Conservation (phyloP, 331 rosid species). For the Telfairia occidentalis region DNA sequence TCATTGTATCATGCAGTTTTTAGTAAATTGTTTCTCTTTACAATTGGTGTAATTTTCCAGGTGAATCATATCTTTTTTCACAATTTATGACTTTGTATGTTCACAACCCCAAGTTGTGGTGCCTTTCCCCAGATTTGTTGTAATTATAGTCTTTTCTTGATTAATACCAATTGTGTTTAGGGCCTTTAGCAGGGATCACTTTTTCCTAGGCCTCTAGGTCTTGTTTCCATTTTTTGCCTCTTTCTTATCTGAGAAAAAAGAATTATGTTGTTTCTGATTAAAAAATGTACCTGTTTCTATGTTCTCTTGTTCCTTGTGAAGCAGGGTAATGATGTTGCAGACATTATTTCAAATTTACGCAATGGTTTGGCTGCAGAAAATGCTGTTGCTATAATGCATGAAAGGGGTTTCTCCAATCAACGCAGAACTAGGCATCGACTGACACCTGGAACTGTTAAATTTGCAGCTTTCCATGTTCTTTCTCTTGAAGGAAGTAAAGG, state of each 20-base stretch:
- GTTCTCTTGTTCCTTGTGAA: slow-evolving; percentile 14
- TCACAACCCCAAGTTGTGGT: neutral
- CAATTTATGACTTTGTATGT: neutral
- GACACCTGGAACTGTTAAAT: slow-evolving; percentile 81
- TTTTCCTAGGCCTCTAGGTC: neutral
- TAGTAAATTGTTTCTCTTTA: neutral
- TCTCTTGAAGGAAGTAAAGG: slow-evolving; percentile 71
- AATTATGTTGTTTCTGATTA: neutral
- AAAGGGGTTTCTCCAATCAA: slow-evolving; percentile 44
- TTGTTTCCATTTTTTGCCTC: neutral
- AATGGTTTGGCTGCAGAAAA: slow-evolving; percentile 63
- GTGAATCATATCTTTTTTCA: neutral
- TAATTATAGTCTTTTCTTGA: neutral
- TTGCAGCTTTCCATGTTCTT: slow-evolving; percentile 82
- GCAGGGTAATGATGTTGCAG: slow-evolving; percentile 51
- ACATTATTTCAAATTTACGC: slow-evolving; percentile 47
- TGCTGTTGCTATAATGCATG: slow-evolving; percentile 64
- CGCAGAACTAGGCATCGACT: slow-evolving; percentile 56
- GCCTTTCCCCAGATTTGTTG: neutral
- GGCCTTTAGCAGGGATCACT: neutral
- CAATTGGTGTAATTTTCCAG: neutral
- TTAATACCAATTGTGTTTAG: neutral
- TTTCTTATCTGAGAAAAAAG: neutral
- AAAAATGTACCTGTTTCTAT: neutral
- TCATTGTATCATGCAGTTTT: neutral